Conservation (phyloP, 2,329 filamentous ascomycete species). For the Hymenoscyphus fructigenus region DNA sequence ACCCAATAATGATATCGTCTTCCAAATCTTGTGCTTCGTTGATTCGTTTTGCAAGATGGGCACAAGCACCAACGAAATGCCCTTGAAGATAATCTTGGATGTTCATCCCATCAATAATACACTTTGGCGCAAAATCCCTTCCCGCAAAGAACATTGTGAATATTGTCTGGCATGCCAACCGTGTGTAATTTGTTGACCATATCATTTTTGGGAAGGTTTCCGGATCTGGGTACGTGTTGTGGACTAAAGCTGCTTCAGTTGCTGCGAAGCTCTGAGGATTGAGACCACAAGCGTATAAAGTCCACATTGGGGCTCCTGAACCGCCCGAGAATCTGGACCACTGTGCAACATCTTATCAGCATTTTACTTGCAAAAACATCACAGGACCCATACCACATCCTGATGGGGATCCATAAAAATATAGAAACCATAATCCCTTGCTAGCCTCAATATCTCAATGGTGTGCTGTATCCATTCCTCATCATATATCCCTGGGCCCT, state of each 20-base stretch:
- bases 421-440: conserved; percentile 90
- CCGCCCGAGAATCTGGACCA: conserved; percentile 95
- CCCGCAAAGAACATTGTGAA: conserved; percentile 95
- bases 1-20: conserved; percentile 84
- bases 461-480: conserved; percentile 92
- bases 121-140: conserved; percentile 89
- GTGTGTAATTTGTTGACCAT: conserved; percentile 95
- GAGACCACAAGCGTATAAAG: conserved; percentile 87
- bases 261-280: conserved; percentile 81
- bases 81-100: conserved; percentile 93
- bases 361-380: conserved; percentile 4
- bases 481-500: conserved; percentile 87
- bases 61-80: conserved; percentile 79
- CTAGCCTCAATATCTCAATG: conserved; percentile 77
- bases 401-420: conserved; percentile 99
- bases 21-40: conserved; percentile 88
- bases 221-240: conserved; percentile 87
- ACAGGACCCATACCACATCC: conserved; percentile 73
- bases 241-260: conserved; percentile 90
- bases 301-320: conserved; percentile 97
- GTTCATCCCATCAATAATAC: conserved; percentile 89
- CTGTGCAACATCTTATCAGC: conserved; percentile 38
- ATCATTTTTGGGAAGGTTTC: conserved; percentile 96
- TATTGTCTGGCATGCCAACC: conserved; percentile 82
- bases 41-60: conserved; percentile 79